These are phyloP conservation scores for Aspergillus sclerotialis DNA, from an alignment of 2,329 filamentous ascomycete species.

Conservation along the genomic window DNA sequence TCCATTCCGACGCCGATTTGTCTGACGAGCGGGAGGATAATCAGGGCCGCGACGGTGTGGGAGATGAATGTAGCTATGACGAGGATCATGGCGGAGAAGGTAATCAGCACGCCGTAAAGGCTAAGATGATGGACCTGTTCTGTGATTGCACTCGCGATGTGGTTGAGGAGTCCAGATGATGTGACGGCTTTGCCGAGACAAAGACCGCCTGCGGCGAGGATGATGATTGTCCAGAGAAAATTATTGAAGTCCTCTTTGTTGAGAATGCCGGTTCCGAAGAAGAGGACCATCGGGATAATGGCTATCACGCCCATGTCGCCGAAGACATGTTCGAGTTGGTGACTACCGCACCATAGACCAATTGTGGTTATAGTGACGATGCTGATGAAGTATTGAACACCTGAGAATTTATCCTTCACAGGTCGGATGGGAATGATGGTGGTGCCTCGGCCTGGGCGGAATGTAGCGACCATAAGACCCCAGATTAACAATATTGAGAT, in stretches of 20 bases:
- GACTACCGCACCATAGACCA: slow-evolving; percentile 81
- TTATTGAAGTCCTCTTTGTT: slow-evolving; percentile 99
- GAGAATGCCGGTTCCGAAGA: slow-evolving; percentile 92
- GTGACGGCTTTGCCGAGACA: slow-evolving; percentile 91
- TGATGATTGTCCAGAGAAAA: slow-evolving; percentile 99
- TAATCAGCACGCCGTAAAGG: slow-evolving; percentile 76
- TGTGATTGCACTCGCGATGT: slow-evolving; percentile 74
- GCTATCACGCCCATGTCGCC: slow-evolving; percentile 98
- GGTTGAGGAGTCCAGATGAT: slow-evolving; percentile 84
- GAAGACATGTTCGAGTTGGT: slow-evolving; percentile 79
- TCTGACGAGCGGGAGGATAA: slow-evolving; percentile 83
- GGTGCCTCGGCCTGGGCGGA: slow-evolving; percentile 76
- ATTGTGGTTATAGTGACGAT: slow-evolving; percentile 79
- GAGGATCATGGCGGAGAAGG: slow-evolving; percentile 77
- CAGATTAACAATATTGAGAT: slow-evolving; percentile 85
- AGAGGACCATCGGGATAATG: slow-evolving; percentile 89
- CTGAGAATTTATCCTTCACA: slow-evolving; percentile 80
- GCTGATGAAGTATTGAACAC: slow-evolving; percentile 88
- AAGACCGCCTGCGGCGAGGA: slow-evolving; percentile 86
- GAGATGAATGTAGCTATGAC: slow-evolving; percentile 97
- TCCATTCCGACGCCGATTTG: slow-evolving; percentile 80
- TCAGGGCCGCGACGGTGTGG: slow-evolving; percentile 92
- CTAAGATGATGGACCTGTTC: slow-evolving; percentile 66
- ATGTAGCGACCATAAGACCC: slow-evolving; percentile 75
- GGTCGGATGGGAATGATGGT: slow-evolving; percentile 87